Base-by-base conservation (phyloP, 495 filamentous ascomycete species). In the Penicillium arizonense region DNA sequence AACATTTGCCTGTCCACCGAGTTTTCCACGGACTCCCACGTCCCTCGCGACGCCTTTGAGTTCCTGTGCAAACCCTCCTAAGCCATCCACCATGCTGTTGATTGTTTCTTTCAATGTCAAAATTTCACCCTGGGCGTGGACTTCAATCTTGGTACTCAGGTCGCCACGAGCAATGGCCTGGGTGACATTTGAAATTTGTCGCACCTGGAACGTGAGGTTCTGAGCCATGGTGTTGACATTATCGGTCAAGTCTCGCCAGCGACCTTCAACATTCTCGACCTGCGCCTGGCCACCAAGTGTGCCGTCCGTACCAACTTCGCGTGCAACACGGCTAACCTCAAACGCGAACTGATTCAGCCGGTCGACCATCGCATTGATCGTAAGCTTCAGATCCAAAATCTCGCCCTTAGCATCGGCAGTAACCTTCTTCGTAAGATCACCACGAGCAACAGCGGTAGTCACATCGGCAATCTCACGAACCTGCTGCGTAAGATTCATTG, bases 201-300 rank as follows among this genome's bases (percentile, higher is more conserved):
- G 87, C 47, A 96, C 91, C 68, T 96, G 91, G 0, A 89, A 90
- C 1, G 91, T 96, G 30, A 96, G 74, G 63, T 96, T 96, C 76
- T 89, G 92, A 58, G 91, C 91, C 90, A 96, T 95, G 42, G 89
- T 87, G 65, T 96, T 96, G 63, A 96, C 91, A 52, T 93, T 96
- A 62, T 95, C 89, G 9, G 91, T 96, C 52, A 96, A 75, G 63
- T 93, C 88, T 60, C 88, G 84, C 91, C 91, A 96, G 23, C 89
- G 92, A 34, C 91, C 91, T 70, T 96, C 88, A 8, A 96, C 91
- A 62, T 93, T 90, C 62, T 93, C 88, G 12, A 96, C 91, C 26
- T 88, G 91, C 21, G 91, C 91, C 71, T 96, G 91, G 33, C 91
- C 91, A 61, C 91, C 91, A 8, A 96, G 77, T 38, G 88, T 84